Evolutionary conservation across 2,329 filamentous ascomycete genomes (phyloP).

Genomic region (Colletotrichum plurivorum): DNA sequence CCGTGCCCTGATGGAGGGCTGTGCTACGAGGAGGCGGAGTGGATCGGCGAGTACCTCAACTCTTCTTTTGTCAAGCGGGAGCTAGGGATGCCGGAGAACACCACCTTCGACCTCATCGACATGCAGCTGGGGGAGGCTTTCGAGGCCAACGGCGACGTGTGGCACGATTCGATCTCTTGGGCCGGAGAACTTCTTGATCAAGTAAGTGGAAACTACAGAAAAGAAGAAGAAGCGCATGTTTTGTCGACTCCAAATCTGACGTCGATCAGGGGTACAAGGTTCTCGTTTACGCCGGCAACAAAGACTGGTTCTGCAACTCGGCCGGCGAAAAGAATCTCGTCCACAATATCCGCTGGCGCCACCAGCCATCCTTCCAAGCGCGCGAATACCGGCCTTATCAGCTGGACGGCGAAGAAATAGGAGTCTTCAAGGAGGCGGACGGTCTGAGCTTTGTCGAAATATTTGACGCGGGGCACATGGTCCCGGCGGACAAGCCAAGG

Average conservation of each 20-base stretch:
- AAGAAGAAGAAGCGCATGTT: too few species aligned
- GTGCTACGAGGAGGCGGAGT: constrained; percentile 9
- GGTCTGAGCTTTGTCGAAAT: constrained; percentile 14
- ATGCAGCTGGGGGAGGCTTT: not conserved
- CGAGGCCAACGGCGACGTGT: not conserved
- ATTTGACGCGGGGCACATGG: constrained; percentile 22
- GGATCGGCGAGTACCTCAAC: constrained; percentile 14
- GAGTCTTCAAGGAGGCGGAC: not conserved
- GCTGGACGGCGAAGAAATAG: not conserved
- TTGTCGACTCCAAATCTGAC: not conserved
- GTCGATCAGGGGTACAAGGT: constrained; percentile 1
- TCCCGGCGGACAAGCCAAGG: constrained; percentile 8
- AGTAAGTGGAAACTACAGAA: not conserved
- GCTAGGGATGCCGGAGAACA: not conserved
- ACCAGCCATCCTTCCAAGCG: constrained; percentile 10
- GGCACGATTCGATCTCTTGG: not conserved
- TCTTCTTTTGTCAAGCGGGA: not conserved
- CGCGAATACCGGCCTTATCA: not conserved
- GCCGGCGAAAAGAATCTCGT: constrained; percentile 13
- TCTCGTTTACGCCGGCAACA: constrained; percentile 22
- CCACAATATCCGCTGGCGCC: constrained; percentile 16
- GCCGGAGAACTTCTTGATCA: constrained; percentile 9
- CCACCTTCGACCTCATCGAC: not conserved
- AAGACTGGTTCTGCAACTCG: constrained; percentile 21
- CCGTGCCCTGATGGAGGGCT: not conserved